Conservation (phyloP, 2,329 filamentous ascomycete species). For the Neophaeococcomyces mojaviensis region DNA sequence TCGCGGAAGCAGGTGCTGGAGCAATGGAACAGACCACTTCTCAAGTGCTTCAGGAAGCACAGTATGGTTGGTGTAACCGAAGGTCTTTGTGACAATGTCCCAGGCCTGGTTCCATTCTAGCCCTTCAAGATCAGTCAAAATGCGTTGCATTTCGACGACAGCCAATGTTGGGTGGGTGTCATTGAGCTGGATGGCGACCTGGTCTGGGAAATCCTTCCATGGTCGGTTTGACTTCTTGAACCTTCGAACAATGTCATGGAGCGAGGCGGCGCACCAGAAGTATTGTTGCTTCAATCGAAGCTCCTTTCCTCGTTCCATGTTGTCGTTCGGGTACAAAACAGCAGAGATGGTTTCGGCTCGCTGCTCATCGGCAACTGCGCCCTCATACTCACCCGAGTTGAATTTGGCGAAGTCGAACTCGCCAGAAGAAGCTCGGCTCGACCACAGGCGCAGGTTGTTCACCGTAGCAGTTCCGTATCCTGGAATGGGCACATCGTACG, state of each 20-base stretch:
- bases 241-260: slow-evolving; percentile 90
- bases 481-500: slow-evolving; percentile 87
- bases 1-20: slow-evolving; percentile 87
- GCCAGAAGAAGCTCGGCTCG: slow-evolving; percentile 90
- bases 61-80: slow-evolving; percentile 98
- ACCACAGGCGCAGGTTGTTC: slow-evolving; percentile 96
- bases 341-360: slow-evolving; percentile 98
- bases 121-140: slow-evolving; percentile 80
- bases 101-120: slow-evolving; percentile 91
- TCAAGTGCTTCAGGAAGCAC: slow-evolving; percentile 93
- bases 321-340: slow-evolving; percentile 95
- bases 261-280: slow-evolving; percentile 97
- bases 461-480: slow-evolving; percentile 84
- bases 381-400: slow-evolving; percentile 96
- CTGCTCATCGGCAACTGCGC: slow-evolving; percentile 95
- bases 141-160: slow-evolving; percentile 90
- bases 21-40: slow-evolving; percentile 91
- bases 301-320: slow-evolving; percentile 92
- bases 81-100: slow-evolving; percentile 68
- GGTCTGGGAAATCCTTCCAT: slow-evolving; percentile 88
- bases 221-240: slow-evolving; percentile 95
- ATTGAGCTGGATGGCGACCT: slow-evolving; percentile 95
- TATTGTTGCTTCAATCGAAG: slow-evolving; percentile 98
- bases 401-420: slow-evolving; percentile 99
- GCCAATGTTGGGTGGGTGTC: slow-evolving; percentile 96